Conservation (phyloP, 2,329 filamentous ascomycete species). For the Fonsecaea monophora region DNA sequence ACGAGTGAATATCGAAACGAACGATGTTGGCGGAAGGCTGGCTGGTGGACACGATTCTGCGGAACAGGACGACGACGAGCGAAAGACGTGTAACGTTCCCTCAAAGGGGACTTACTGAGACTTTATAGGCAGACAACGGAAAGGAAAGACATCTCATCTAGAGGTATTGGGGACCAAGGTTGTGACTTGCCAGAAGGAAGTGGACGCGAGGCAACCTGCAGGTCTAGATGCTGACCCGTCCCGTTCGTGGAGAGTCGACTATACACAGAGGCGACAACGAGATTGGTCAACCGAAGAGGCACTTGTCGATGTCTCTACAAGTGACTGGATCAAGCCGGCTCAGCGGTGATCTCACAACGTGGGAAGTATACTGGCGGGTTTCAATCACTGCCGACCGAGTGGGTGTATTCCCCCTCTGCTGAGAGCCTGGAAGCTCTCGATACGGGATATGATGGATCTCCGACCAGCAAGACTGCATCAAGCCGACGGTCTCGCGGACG, state of each 20-base stretch:
- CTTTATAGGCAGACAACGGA: slow-evolving; percentile 9
- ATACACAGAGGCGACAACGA: neutral
- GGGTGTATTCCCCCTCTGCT: neutral
- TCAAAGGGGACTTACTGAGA: neutral
- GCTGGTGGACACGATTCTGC: neutral
- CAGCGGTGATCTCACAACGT: slow-evolving; percentile 6
- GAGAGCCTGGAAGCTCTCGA: neutral
- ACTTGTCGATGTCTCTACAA: neutral
- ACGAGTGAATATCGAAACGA: slow-evolving; percentile 1
- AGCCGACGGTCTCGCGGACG: slow-evolving; percentile 4
- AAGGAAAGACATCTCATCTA: neutral
- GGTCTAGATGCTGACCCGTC: slow-evolving; percentile 1
- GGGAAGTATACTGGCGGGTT: neutral
- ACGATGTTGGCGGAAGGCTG: neutral
- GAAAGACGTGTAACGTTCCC: neutral
- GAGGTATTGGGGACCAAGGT: too few species aligned
- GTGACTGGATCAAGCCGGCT: neutral
- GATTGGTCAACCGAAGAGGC: slow-evolving; percentile 1
- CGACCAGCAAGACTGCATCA: neutral
- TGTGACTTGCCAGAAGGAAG: slow-evolving; percentile 3
- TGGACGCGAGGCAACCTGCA: slow-evolving; percentile 16
- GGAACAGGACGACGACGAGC: neutral
- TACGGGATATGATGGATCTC: neutral
- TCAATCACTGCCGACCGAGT: neutral
- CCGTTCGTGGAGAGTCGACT: neutral